Base-by-base conservation (phyloP, 169 alveolate genomes). In the Cryptosporidium parvum region DNA sequence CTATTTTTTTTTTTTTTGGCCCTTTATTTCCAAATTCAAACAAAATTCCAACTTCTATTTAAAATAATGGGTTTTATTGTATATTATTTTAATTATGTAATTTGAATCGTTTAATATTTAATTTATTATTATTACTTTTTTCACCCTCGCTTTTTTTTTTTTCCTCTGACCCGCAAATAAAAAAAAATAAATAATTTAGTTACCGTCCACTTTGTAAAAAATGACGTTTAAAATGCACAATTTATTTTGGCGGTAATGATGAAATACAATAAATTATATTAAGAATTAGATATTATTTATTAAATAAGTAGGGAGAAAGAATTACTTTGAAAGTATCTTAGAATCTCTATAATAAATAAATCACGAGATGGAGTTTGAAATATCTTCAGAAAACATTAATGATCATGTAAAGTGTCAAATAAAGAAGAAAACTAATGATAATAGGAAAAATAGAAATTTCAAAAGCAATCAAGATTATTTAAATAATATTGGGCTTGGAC, bases 401-500 rank as follows among this genome's bases (percentile, higher is more conserved):
- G 67, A 56, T 0, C 3, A 56, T 16, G 31, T 56, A 56, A 26
- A 56, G n/a, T 3, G 29, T 8, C 67, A n/a, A 26, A 8, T 5
- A 16, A 56, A 56, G 16, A 56, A 56, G 37, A 56, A n/a, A 26
- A 21, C 18, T 26, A 65, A 37, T 16, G 51, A 37, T 42, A 67
- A 62, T 23, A 23, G 75, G 29, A 62, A 67, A n/a, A 51, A 26
- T 29, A 80, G 89, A 67, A 39, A 21, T n/a, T 42, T 3, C 23
- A 51, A 6, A 33, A 18, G 21, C 16, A 80, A 44, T 44, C 33
- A 14, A 1, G 75, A 80, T 8, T 80, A 62, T 35, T 59, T 80
- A 21, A 37, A 61, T n/a, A 80, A 62, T 29, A 44, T 62, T 1
- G 75, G 67, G 10, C 14, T 16, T 2, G 75, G 89, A 21, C 89